Conservation (phyloP, 768 basidiomycete species). For the Amanita pallidorosea region DNA sequence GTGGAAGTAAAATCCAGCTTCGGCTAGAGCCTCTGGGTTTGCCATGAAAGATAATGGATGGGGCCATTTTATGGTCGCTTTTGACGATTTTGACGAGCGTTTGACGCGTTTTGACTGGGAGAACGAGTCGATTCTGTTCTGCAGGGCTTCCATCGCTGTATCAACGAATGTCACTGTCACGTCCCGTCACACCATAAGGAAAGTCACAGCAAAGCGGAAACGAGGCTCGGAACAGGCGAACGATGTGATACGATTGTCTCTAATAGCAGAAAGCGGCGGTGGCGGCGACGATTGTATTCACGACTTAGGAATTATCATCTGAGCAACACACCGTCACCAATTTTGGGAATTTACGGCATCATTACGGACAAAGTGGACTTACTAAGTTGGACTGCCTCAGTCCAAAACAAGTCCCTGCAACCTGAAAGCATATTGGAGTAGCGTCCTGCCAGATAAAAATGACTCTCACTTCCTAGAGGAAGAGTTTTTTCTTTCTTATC, state of each 20-base stretch:
- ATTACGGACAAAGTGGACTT: too few relatives aligned
- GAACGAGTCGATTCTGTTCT: constrained; percentile 61
- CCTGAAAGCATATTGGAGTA: too few relatives aligned
- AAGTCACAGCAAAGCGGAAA: constrained; percentile 16
- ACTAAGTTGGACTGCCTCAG: too few relatives aligned
- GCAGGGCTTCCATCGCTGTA: constrained; percentile 38
- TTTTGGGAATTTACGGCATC: too few relatives aligned
- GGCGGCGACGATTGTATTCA: too few relatives aligned
- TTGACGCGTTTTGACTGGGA: constrained; percentile 50
- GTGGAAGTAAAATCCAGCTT: constrained; percentile 83
- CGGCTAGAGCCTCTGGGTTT: constrained; percentile 45
- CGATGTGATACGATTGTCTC: neutral
- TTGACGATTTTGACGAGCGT: constrained; percentile 22
- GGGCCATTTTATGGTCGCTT: constrained; percentile 12
- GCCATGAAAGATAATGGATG: constrained; percentile 29
- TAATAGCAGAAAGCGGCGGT: neutral
- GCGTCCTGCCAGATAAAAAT: too few relatives aligned
- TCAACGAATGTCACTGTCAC: too few relatives aligned
- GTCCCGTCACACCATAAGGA: constrained; percentile 8
- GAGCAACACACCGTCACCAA: too few relatives aligned
- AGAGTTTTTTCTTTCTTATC: too few relatives aligned
- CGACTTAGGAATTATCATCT: too few relatives aligned
- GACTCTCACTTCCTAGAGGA: too few relatives aligned
- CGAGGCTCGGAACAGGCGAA: constrained; percentile 1
- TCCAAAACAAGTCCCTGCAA: too few relatives aligned